These are phyloP conservation scores for Aureobasidium sp. DNA, from an alignment of 2,329 filamentous ascomycete genomes.

Conservation along the genomic window DNA sequence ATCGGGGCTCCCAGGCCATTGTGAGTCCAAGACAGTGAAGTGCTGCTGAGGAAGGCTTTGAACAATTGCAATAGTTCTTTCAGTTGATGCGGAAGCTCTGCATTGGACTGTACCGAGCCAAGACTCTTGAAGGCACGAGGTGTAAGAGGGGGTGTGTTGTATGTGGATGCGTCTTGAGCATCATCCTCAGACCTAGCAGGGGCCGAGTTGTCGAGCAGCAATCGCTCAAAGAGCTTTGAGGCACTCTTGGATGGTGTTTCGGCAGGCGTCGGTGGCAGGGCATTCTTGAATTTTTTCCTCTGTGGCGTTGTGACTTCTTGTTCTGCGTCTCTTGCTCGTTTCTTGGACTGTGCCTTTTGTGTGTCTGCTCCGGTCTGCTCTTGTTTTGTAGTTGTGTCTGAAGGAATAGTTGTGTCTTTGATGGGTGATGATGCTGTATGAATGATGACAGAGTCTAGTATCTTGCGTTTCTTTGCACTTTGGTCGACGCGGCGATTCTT, in stretches of 20 bases:
- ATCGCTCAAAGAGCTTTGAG: slow-evolving; percentile 28
- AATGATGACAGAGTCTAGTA: slow-evolving; percentile 1
- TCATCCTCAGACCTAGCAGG: background rate
- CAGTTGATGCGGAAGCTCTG: slow-evolving; percentile 35
- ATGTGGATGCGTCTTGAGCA: slow-evolving; percentile 18
- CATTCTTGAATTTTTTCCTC: slow-evolving; percentile 29
- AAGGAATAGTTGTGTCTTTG: background rate
- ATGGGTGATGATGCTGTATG: background rate
- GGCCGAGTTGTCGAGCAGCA: slow-evolving; percentile 23
- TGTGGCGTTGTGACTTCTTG: slow-evolving; percentile 24
- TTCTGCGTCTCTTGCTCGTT: slow-evolving; percentile 15
- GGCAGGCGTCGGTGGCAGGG: slow-evolving; percentile 25
- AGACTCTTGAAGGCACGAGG: slow-evolving; percentile 20
- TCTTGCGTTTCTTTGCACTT: slow-evolving; percentile 10
- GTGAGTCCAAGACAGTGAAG: slow-evolving; percentile 45
- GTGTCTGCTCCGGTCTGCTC: background rate
- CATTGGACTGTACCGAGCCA: background rate
- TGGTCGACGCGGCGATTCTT: slow-evolving; percentile 2
- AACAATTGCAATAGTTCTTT: slow-evolving; percentile 40
- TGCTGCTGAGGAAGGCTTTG: slow-evolving; percentile 43
- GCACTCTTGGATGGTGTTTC: slow-evolving; percentile 32
- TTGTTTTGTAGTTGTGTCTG: background rate
- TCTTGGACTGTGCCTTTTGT: slow-evolving; percentile 10
- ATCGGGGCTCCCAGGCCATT: slow-evolving; percentile 41
- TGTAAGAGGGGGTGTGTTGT: slow-evolving; percentile 30